phyloP scores from a whole-genome alignment of 176 grass and related monocot species.

The Oryza brachyantha region DNA sequence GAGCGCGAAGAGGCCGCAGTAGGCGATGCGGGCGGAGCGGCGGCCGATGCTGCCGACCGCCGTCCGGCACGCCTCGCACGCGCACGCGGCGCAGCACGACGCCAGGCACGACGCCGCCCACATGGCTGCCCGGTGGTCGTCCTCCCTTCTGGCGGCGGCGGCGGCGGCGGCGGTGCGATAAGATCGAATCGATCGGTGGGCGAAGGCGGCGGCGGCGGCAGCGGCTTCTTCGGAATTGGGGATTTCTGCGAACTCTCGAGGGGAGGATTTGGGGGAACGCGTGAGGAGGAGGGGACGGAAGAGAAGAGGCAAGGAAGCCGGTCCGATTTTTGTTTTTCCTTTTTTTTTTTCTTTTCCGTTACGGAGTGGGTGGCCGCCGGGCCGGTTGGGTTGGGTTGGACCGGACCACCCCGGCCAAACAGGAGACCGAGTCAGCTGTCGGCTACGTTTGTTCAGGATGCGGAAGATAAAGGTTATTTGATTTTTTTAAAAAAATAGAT shows the following conservation, averaged over 20 bases:
- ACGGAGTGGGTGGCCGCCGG: background rate
- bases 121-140: conserved; percentile 49
- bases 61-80: conserved; percentile 98
- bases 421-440: conserved; percentile 26
- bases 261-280: conserved; percentile 25
- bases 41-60: conserved; percentile 94
- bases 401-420: conserved; percentile 3
- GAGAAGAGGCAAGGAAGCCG: background rate
- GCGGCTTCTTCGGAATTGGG: conserved; percentile 32
- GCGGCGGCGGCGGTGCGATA: background rate
- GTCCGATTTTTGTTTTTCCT: background rate
- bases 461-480: too few species aligned
- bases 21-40: conserved; percentile 96
- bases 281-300: background rate
- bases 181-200: background rate
- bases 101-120: conserved; percentile 99
- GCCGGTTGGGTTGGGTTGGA: conserved; percentile 3
- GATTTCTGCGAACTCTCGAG: conserved; percentile 18
- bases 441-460: too few species aligned
- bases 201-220: too few species aligned
- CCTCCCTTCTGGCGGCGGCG: background rate
- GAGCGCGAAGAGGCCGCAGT: conserved; percentile 97
- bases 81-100: conserved; percentile 98
- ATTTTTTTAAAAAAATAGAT: too few species aligned
- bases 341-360: background rate